Evolutionary conservation across 192 early-diverging fungal genomes (phyloP), one percentile per base, ranked within the genome.

Genomic region (Linnemannia zychae): DNA sequence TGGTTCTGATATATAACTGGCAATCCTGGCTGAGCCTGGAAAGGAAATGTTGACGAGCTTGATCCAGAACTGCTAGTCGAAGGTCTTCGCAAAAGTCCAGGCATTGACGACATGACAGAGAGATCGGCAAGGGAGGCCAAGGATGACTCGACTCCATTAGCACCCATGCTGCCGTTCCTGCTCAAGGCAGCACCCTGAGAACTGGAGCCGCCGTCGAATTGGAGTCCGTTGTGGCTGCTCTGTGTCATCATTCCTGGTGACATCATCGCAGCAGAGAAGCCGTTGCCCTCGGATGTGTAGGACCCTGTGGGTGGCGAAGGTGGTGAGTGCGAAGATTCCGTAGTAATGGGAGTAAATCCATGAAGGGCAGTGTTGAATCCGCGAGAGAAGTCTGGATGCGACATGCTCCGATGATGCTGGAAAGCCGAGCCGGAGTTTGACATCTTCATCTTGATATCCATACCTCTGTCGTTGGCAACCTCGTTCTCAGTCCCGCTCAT

Each of bases 301-400:
- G 81, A 78, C 37, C 49, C 67, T 33, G 36, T 69, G 37, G 70
- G 49, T 9, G 76, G 76, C 13, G 81, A 78, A 12, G 76, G 77
- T 36, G 76, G 71, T 20, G 81, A 72, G 24, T 49, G 48, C 1
- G 71, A 31, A 2, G 72, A 74, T 11, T 50, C 76, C 12, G 75
- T 67, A 44, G 65, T 83, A n/a, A 83, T 40, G 17, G 71, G 71
- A 9, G 71, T 74, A 28, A 83, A 78, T 44, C 76, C 76, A 20
- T 83, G 81, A 22, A 83, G 49, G 50, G 65, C 79, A 6, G 72
- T 57, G n/a, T 38, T 60, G 72, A 83, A 78, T 16, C 81, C 81
- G 50, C 74, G 75, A 44, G 76, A 71, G 9, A 76, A 36, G 33
- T 81, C 74, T 40, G 67, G 67, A 40, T 71, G 67, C 4, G 80